Percentiles rank a stretch among this genome's conserved stretches.
phyloP scores from a whole-genome alignment of 1,284 basidiomycete genomes.

The Pisolithus thermaeus region DNA sequence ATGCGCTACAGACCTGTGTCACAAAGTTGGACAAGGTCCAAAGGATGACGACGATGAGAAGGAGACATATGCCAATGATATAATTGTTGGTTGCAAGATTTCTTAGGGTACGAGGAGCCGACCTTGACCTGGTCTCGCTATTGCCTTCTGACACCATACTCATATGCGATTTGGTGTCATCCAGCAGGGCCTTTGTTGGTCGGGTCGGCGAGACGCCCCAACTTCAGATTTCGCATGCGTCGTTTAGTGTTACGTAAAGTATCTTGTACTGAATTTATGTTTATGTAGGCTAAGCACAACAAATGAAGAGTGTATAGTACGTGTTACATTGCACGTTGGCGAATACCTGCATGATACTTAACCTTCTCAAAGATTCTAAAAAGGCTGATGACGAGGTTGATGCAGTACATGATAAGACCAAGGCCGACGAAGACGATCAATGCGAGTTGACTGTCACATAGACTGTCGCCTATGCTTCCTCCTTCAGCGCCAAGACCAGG shows the following conservation, averaged over 20 bases:
- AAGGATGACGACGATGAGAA: conserved; percentile 76
- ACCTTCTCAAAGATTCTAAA: conserved; percentile 87
- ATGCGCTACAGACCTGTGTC: conserved; percentile 53
- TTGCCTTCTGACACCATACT: conserved; percentile 9
- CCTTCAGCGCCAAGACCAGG: conserved; percentile 36
- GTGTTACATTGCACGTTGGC: conserved; percentile 12
- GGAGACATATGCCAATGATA: conserved; percentile 62
- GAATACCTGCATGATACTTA: conserved; percentile 45
- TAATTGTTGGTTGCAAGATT: conserved; percentile 40
- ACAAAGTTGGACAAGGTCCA: conserved; percentile 82
- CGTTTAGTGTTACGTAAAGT: too few species aligned
- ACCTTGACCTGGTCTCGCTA: conserved; percentile 11
- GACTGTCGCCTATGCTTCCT: conserved; percentile 44
- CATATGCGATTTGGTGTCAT: conserved; percentile 11
- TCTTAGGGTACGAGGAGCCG: neutral
- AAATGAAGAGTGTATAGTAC: too few species aligned
- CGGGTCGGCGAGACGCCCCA: too few species aligned
- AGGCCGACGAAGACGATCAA: conserved; percentile 72
- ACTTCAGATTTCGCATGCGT: too few species aligned
- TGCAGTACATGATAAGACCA: conserved; percentile 72
- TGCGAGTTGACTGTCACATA: conserved; percentile 69
- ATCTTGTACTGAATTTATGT: too few species aligned
- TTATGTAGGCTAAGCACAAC: too few species aligned
- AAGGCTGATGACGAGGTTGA: conserved; percentile 78
- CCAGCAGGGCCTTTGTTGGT: too few species aligned